phyloP scores from a whole-genome alignment of 441 rosid species.

The Sinapis alba region DNA sequence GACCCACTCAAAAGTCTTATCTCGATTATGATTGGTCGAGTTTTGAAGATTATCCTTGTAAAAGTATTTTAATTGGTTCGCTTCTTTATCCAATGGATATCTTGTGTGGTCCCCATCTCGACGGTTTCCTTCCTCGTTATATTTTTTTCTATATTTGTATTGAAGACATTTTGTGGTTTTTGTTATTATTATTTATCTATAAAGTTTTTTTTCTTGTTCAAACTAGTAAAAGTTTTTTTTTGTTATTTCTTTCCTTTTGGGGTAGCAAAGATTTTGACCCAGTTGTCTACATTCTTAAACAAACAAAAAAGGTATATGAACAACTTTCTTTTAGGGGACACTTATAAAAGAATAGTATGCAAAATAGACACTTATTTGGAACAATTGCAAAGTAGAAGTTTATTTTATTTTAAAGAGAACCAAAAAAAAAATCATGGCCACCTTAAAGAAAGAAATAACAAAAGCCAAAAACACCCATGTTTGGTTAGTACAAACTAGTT shows the following conservation, averaged over 20 bases:
- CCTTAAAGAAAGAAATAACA: not conserved
- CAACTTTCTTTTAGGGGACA: not conserved
- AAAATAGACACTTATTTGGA: not conserved
- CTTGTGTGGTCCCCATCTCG: slow-evolving; percentile 46
- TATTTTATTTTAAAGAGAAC: not conserved
- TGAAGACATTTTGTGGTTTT: slow-evolving; percentile 20
- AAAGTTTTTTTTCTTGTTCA: not conserved
- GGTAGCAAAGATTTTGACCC: slow-evolving; percentile 2
- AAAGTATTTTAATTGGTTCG: slow-evolving; percentile 56
- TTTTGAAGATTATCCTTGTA: slow-evolving; percentile 49
- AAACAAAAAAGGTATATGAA: not conserved
- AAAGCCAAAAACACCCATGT: not conserved
- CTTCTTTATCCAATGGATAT: slow-evolving; percentile 59
- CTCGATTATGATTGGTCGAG: slow-evolving; percentile 50
- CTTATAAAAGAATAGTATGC: not conserved
- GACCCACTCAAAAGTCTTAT: not conserved
- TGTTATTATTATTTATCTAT: not conserved
- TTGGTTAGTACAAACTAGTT: not conserved
- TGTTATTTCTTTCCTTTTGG: slow-evolving; percentile 2
- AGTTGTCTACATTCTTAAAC: not conserved
- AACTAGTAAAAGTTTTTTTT: not conserved
- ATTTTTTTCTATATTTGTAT: not conserved
- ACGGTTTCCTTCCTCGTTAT: slow-evolving; percentile 36
- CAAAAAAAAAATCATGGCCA: not conserved
- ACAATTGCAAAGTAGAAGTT: not conserved